Base-by-base conservation (phyloP, 2,329 filamentous ascomycete genomes). In the Lachnellula suecica region DNA sequence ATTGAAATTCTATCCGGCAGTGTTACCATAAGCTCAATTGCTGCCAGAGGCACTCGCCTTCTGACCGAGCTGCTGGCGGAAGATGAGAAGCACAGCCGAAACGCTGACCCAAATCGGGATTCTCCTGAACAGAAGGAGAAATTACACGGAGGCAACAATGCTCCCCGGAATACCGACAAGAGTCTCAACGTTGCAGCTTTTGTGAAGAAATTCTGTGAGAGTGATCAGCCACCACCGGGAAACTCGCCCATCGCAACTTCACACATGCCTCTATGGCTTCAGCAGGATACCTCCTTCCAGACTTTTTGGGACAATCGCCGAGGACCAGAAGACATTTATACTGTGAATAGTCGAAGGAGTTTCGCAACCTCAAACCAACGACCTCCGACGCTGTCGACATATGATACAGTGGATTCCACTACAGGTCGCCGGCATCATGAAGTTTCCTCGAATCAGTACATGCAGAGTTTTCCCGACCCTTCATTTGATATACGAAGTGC, bases 21-120 rank as follows among this genome's bases (percentile, higher is more conserved):
- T 31, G 41, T 42, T n/a, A 54, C 59, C 1, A 68, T 66, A n/a
- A 73, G 71, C 58, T 69, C 69, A 17, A 68, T 74, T 15, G 71
- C 72, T 4, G 51, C 58, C 1, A 67, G 72, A 9, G 72, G 72
- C 4, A 61, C 68, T 10, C 68, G 67, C 19, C 66, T 74, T 1
- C 56, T 74, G 8, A 61, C 58, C 0, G 70, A 70, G 0, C 57
- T 74, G 3, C 47, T 74, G 4, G 45, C 55, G 4, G 57, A 59
- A 38, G 54, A 59, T 34, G 47, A 57, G n/a, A 47, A 41, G 17
- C 24, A 51, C 25, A 19, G 43, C 43, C 35, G 31, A 23, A 4
- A 23, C 49, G 4, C 51, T 49, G 20, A 44, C 46, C 6, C 47
- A 25, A 17, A 35, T 13, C 48, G 45, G 19, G 22, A 31, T n/a